phyloP scores from a whole-genome alignment of 1,284 basidiomycete genomes.

The Rhodotorula sp. region DNA sequence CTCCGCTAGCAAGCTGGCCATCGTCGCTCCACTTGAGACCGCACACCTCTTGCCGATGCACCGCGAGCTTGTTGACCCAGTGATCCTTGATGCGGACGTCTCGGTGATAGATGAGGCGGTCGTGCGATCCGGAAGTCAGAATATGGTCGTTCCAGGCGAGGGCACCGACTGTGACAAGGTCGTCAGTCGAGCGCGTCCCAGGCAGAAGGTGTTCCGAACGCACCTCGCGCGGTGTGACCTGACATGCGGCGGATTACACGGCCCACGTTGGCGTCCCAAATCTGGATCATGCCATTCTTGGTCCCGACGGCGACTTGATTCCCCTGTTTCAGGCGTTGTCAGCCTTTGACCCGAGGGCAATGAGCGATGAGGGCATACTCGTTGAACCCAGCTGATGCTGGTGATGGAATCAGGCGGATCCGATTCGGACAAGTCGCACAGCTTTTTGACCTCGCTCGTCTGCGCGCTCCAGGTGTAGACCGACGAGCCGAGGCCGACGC shows the following conservation, averaged over 20 bases:
- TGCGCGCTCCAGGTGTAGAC: conserved; percentile 98
- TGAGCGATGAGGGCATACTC: conserved; percentile 55
- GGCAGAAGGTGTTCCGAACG: background rate
- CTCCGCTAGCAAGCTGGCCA: conserved; percentile 85
- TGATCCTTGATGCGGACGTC: conserved; percentile 75
- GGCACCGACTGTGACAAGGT: conserved; percentile 65
- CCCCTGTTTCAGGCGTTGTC: conserved; percentile 58
- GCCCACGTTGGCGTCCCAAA: conserved; percentile 75
- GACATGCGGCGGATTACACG: conserved; percentile 76
- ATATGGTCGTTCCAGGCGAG: conserved; percentile 92
- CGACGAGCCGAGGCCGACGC: conserved; percentile 85
- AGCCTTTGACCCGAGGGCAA: background rate
- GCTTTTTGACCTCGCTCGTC: conserved; percentile 84
- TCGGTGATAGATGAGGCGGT: conserved; percentile 85
- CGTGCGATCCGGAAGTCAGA: conserved; percentile 86
- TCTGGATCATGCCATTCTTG: conserved; percentile 79
- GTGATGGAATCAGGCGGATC: conserved; percentile 64
- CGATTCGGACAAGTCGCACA: conserved; percentile 72
- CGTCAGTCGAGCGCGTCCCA: background rate
- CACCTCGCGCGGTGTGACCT: conserved; percentile 73
- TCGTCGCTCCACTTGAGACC: conserved; percentile 78
- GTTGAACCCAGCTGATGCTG: conserved; percentile 88
- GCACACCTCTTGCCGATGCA: conserved; percentile 94
- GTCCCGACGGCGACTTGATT: conserved; percentile 91
- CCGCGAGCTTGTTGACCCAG: conserved; percentile 74